Conservation (phyloP, 371 early-diverging fungal species). For the Lichtheimia ornata region DNA sequence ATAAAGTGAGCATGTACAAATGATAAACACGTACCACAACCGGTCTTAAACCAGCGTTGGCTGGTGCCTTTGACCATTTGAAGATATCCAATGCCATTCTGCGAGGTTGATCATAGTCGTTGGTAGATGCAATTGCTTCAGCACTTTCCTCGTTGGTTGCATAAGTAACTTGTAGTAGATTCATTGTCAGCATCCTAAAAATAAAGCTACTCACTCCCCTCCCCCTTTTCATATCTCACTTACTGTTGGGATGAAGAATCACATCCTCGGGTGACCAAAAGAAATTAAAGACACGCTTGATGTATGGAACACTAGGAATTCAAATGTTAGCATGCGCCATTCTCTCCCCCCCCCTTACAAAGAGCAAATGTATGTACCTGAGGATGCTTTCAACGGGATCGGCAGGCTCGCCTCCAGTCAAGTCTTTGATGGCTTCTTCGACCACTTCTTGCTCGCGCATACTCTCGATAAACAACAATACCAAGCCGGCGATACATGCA, state of each 20-base stretch:
- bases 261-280: constrained; percentile 42
- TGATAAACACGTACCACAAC: constrained; percentile 37
- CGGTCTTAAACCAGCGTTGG: constrained; percentile 32
- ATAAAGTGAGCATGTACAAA: neutral
- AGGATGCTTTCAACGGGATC: constrained; percentile 16
- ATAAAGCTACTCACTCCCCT: neutral
- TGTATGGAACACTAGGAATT: constrained; percentile 7
- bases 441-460: constrained; percentile 21
- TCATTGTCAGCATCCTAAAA: neutral
- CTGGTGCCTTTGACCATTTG: constrained; percentile 23
- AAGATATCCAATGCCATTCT: constrained; percentile 51
- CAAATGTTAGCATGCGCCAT: neutral
- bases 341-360: neutral
- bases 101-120: constrained; percentile 29
- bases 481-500: constrained; percentile 17
- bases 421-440: constrained; percentile 23
- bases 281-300: constrained; percentile 43
- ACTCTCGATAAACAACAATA: constrained; percentile 28
- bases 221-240: no score
- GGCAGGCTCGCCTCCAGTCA: constrained; percentile 14
- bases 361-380: constrained; percentile 11
- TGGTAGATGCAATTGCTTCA: constrained; percentile 30
- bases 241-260: constrained; percentile 55
- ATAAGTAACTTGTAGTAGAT: constrained; percentile 53
- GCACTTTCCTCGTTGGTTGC: constrained; percentile 52